Base-by-base conservation (phyloP, 1,284 basidiomycete species). In the Ceratobasidium sp. region DNA sequence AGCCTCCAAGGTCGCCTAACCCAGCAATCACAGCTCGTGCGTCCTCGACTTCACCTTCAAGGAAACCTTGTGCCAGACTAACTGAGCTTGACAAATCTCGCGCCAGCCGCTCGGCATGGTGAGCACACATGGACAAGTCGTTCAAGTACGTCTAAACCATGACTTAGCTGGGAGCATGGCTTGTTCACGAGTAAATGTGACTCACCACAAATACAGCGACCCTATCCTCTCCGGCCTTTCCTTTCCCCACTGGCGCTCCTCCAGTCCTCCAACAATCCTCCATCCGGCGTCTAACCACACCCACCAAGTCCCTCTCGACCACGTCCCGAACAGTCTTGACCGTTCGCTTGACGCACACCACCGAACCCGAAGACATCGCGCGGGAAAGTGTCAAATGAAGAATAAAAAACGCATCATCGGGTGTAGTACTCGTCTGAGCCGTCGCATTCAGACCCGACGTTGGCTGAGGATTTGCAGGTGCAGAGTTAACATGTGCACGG, bases 321-420 rank as follows among this genome's bases (percentile, higher is more conserved):
- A 92, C 84, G 7, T 89, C 87, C 58, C 85, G 82, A 12, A 97
- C 80, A 57, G 85, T 86, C 22, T 84, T 83, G 1, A 88, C 80
- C 71, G 88, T 87, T 20, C 80, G 81, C 67, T 85, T 81, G 1
- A 94, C 82, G 1, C 84, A 85, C 1, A 77, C 76, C 0, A 87
- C 73, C 1, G 88, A 89, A 0, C 92, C 93, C 0, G 89, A 90
- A 0, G 89, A 88, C 17, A 96, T 77, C 32, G 93, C 80, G 10
- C 95, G 85, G 17, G 85, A 81, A 3, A 95, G 82, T 1, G 95
- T 89, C 2, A 89, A 83, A 78, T 96, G 97, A 72, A 97, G 80
- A 68, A 98, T 90, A 78, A 96, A 98, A 79, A 98, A 98, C 1
- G 90, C 91, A 74, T 98, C 95, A 77, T 98, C 95, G 0, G 96